Base-by-base conservation (phyloP, 495 filamentous ascomycete species). In the Xylaria telfairii region DNA sequence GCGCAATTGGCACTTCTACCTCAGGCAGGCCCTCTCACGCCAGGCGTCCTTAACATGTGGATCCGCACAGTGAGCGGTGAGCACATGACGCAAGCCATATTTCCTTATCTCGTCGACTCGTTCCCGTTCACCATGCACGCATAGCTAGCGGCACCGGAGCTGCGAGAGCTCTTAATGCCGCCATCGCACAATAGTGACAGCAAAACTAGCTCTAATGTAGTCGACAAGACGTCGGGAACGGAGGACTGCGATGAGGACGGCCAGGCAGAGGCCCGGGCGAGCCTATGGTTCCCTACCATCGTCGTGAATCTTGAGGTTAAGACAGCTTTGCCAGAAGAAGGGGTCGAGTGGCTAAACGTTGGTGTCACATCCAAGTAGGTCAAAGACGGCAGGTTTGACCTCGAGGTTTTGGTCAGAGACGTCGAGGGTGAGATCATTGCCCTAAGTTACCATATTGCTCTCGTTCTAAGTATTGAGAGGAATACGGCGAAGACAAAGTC, bases 241-340 rank as follows among this genome's bases (percentile, higher is more conserved):
- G 59, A 13, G 32, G 56, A 65, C 10, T n/a, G 26, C n/a, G 30
- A 61, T 26, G 46, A 26, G 21, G 63, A 72, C 1, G 15, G 53
- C 26, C 39, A 46, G 46, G 30, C 41, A 5, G 28, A 53, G 42
- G 26, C 42, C 26, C 56, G 67, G 5, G 68, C 61, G 15, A 42
- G 19, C 26, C 86, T 83, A 74, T 95, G 93, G 93, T 95, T 94
- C 81, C 93, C 92, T 0, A 96, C 92, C 3, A 79, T 96, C 19
- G 83, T 91, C 26, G 78, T 93, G 78, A 90, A 89, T 71, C 70
- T 93, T 32, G 91, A 93, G 71, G 79, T 91, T 60, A 93, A 93
- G 81, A 88, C 87, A 73, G 74, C 79, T 19, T 78, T 93, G 56
- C 89, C 89, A 7, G 76, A 78, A 19, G 81, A 81, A 32, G 90